Evolutionary conservation across 345 rosid genomes (phyloP).

Genomic region (Acer negundo): DNA sequence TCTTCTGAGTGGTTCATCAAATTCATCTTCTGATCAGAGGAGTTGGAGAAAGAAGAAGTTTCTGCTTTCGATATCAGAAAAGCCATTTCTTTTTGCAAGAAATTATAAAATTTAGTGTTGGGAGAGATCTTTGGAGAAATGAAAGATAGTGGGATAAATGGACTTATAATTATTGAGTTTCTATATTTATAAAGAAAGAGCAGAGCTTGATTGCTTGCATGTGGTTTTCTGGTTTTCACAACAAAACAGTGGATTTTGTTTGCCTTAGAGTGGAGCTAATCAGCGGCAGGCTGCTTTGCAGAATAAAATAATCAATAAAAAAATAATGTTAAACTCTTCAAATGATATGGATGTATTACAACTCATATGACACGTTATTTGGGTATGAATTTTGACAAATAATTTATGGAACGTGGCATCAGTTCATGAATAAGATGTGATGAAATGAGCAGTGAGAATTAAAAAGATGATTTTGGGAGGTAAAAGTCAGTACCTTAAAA

Average conservation of each 20-base stretch:
- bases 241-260: constrained; percentile 21
- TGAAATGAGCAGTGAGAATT: no score
- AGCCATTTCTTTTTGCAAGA: constrained; percentile 23
- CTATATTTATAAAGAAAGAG: not conserved
- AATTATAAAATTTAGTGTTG: not conserved
- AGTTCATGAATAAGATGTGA: no score
- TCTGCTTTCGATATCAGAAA: constrained; percentile 26
- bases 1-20: constrained; percentile 5
- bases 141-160: not conserved
- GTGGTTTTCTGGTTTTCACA: not conserved
- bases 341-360: no score
- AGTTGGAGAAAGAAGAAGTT: constrained; percentile 18
- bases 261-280: not conserved
- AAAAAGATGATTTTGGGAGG: no score
- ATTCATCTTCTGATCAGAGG: constrained; percentile 6
- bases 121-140: not conserved
- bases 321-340: not conserved
- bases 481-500: no score
- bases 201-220: not conserved
- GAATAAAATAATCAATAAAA: not conserved
- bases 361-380: no score
- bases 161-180: no score
- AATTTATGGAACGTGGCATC: no score
- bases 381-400: no score
- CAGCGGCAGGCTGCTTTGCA: not conserved